These are phyloP conservation scores for Quercus engelmannii DNA, from an alignment of 306 rosid genomes.

Conservation along the genomic window DNA sequence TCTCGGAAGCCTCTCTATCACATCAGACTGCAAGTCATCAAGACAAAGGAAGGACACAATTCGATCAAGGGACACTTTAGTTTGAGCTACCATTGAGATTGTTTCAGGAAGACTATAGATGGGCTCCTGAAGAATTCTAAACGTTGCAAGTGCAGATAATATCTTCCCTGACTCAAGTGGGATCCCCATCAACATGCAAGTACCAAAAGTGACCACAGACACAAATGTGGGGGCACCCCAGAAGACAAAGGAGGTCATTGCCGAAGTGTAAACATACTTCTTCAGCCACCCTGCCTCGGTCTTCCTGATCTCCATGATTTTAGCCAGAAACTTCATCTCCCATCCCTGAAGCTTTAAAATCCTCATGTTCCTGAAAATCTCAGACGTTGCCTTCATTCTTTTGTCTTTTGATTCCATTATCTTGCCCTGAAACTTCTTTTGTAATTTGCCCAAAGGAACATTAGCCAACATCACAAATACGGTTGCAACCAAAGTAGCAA, in stretches of 20 bases:
- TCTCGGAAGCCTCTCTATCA: conserved; percentile 55
- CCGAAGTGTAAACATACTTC: conserved; percentile 42
- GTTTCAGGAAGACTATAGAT: conserved; percentile 65
- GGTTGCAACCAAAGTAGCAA: conserved; percentile 65
- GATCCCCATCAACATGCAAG: conserved; percentile 67
- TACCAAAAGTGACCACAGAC: conserved; percentile 70
- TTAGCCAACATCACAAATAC: conserved; percentile 62
- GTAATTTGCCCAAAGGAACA: conserved; percentile 61
- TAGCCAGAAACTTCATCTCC: conserved; percentile 88
- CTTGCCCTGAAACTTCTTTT: conserved; percentile 67
- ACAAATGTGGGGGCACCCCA: conserved; percentile 70
- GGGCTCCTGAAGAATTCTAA: conserved; percentile 80
- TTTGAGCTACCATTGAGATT: conserved; percentile 63
- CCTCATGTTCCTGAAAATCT: conserved; percentile 77
- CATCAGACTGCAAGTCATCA: conserved; percentile 60
- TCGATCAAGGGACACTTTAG: conserved; percentile 82
- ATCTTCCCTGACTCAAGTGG: conserved; percentile 91
- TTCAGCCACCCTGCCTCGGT: conserved; percentile 62
- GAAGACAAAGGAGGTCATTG: conserved; percentile 50
- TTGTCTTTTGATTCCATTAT: conserved; percentile 77
- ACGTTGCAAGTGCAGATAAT: conserved; percentile 82
- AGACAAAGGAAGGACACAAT: conserved; percentile 64
- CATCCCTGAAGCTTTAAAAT: conserved; percentile 86
- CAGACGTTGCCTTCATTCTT: conserved; percentile 81
- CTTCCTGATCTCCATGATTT: conserved; percentile 50